Conservation (phyloP, 73 alveolate species). For the Stentor roeselii region DNA sequence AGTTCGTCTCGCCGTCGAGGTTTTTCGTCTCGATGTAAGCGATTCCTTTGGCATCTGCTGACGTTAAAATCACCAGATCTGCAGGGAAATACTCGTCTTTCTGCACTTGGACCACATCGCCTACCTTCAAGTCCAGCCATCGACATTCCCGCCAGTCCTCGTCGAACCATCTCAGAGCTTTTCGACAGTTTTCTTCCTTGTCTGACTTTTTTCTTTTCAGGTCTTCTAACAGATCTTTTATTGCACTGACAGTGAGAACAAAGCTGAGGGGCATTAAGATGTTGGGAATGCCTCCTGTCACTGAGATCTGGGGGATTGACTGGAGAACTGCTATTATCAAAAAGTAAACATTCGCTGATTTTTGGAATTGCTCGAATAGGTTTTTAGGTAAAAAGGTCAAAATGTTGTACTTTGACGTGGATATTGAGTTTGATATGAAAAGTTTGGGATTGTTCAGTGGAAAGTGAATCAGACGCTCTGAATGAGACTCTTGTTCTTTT, state of each 20-base stretch:
- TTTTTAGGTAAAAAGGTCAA: no score
- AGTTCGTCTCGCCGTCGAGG: constrained; percentile 98
- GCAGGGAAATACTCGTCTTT: constrained; percentile 95
- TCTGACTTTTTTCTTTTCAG: constrained; percentile 70
- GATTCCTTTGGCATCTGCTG: constrained; percentile 84
- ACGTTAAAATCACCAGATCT: constrained; percentile 88
- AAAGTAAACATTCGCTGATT: no score
- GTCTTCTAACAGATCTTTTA: constrained; percentile 51
- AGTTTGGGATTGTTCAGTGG: no score
- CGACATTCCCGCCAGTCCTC: no score
- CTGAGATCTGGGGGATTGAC: constrained; percentile 38
- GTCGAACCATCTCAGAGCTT: no score
- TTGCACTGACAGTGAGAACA: constrained; percentile 34
- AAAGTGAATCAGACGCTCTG: no score
- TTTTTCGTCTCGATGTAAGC: constrained; percentile 86
- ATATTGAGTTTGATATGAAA: no score
- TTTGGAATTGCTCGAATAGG: no score
- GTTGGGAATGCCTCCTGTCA: constrained; percentile 32
- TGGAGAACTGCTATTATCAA: no score
- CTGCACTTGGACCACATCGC: constrained; percentile 52
- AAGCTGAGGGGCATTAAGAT: constrained; percentile 28
- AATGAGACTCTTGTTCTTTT: no score
- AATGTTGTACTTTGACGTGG: no score
- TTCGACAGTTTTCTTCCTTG: constrained; percentile 68
- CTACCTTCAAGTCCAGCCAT: no score